Base-by-base conservation (phyloP, 1,139 yeast species). In the Nakaseomyces sp. region DNA sequence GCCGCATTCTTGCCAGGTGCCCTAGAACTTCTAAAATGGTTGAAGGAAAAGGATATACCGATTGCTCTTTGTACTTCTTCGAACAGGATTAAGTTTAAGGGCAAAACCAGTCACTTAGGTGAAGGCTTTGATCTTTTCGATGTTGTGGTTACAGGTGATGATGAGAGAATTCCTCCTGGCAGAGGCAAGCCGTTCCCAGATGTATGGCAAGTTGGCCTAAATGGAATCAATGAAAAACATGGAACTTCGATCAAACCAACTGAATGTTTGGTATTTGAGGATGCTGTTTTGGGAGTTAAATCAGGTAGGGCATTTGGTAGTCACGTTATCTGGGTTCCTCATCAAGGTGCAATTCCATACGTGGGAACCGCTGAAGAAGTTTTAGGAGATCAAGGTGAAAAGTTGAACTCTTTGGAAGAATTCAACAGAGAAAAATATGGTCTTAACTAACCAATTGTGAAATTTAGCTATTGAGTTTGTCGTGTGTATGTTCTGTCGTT, bases 11-110 rank as follows among this genome's bases (percentile, higher is more conserved):
- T 91, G 55, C 96, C 96, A 0, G 98, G 98, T 5, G 96, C 95
- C 0, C 58, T 71, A 41, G 88, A 82, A 50, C 66, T 91, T 43
- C 60, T 91, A 37, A 53, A 70, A 41, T 66, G 75, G 50, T 68
- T 89, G 48, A 62, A 69, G 50, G 56, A 51, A 17, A 66, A 69
- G 7, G 62, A 70, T 1, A 64, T 89, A 24, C 97, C 97, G 2
- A 75, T 88, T 50, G 96, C 95, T 1, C 72, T 91, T 44, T 96
- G 96, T n/a, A 89, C 97, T 2, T 84, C 95, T 8, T 86, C 96
- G 1, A 75, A 76, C 53, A 65, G 60, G 20, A 58, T 63, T 35
- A 86, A 83, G 56, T 88, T 68, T 57, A 62, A 70, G 20, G 67
- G 76, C 45, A 91, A 91, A 61, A 87, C 96, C 0, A 65, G 61